Percentiles rank a stretch among this genome's conserved stretches.
Evolutionary conservation across 2,329 filamentous ascomycete species (phyloP).

Genomic region (Cordyceps pruinosa): DNA sequence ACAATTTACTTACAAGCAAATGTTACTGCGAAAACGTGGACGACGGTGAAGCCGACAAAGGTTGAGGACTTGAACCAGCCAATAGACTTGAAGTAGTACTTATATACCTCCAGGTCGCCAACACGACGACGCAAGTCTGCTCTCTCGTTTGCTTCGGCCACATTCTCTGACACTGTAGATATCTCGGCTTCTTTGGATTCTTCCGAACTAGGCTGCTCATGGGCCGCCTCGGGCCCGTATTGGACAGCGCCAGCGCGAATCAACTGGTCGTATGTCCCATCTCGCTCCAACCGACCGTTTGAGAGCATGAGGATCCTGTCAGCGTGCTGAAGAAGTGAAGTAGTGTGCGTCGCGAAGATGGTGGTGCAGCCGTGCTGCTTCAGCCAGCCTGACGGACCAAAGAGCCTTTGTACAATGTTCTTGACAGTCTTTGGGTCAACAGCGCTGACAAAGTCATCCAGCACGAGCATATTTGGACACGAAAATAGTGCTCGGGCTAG

Average conservation of each 20-base stretch:
- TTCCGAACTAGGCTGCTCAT: not conserved
- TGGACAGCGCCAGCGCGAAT: not conserved
- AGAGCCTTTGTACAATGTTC: conserved; percentile 1
- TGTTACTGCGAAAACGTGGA: conserved; percentile 17
- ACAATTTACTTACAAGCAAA: conserved; percentile 15
- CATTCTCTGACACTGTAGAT: not conserved
- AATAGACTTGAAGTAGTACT: conserved; percentile 17
- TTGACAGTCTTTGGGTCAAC: conserved; percentile 20
- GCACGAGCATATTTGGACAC: conserved; percentile 17
- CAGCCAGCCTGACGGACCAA: conserved; percentile 12
- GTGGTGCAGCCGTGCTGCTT: conserved; percentile 13
- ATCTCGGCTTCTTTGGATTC: not conserved
- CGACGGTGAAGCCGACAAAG: conserved; percentile 7
- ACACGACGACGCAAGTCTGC: conserved; percentile 9
- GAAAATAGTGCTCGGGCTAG: conserved; percentile 26
- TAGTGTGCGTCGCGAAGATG: conserved; percentile 9
- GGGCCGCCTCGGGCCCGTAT: not conserved
- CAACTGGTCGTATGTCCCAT: not conserved
- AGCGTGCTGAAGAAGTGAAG: not conserved
- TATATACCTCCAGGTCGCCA: conserved; percentile 16
- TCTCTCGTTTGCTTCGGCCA: conserved; percentile 1
- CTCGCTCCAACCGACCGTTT: not conserved
- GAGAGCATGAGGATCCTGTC: not conserved
- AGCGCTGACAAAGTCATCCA: conserved; percentile 29
- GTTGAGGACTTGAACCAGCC: conserved; percentile 10